These are phyloP conservation scores for Coix lacrymajobi DNA, from an alignment of 176 grass and related monocot genomes.

Conservation along the genomic window DNA sequence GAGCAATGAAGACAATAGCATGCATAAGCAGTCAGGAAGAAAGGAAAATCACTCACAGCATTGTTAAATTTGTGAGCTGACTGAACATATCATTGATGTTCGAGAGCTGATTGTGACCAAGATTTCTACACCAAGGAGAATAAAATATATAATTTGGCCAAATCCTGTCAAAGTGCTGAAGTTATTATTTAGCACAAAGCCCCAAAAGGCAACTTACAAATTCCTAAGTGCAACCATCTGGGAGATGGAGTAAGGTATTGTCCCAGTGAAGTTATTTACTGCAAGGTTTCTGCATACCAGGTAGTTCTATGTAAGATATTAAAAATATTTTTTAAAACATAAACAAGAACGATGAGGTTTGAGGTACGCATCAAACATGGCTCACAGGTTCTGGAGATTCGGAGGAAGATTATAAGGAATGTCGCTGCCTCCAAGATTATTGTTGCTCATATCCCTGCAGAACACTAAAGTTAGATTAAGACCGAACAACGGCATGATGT, in stretches of 20 bases:
- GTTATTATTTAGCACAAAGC: not conserved
- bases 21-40: conserved; percentile 1
- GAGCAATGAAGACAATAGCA: not conserved
- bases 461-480: conserved; percentile 34
- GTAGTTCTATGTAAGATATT: not conserved
- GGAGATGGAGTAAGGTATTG: conserved; percentile 69
- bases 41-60: conserved; percentile 56
- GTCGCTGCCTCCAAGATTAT: conserved; percentile 67
- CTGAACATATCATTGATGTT: conserved; percentile 63
- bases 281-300: conserved; percentile 68
- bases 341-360: not conserved
- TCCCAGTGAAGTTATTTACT: conserved; percentile 67
- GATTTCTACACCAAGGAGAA: conserved; percentile 49
- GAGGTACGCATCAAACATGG: not conserved
- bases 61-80: conserved; percentile 54
- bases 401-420: conserved; percentile 91
- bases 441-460: conserved; percentile 80
- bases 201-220: conserved; percentile 52
- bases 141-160: not conserved
- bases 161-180: not conserved
- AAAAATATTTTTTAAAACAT: not conserved
- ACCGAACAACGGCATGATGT: not conserved
- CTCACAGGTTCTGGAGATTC: conserved; percentile 80
- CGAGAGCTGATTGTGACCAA: conserved; percentile 75
- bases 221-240: conserved; percentile 49